phyloP scores from a whole-genome alignment of 2,329 filamentous ascomycete species.

The Pseudogymnoascus destructans region DNA sequence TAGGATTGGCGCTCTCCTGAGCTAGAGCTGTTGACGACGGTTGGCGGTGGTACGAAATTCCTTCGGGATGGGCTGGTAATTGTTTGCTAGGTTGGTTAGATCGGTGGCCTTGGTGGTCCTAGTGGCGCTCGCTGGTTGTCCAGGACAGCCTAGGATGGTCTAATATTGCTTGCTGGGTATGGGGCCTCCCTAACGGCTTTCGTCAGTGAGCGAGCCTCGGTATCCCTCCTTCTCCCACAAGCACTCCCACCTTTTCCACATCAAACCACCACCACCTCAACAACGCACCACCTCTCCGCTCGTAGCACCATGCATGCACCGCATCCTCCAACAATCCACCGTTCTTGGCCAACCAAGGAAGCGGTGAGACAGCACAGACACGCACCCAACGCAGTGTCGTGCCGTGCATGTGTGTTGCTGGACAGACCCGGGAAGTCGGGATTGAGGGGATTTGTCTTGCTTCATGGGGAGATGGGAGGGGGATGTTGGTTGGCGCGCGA shows the following conservation, averaged over 20 bases:
- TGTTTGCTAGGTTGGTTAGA: not conserved
- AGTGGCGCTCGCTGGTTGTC: not conserved
- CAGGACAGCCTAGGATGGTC: not conserved
- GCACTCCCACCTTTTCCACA: not conserved
- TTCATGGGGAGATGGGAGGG: not conserved
- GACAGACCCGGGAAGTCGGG: not conserved
- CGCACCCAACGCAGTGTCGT: not conserved
- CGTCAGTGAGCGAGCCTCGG: not conserved
- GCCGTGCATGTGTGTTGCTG: not conserved
- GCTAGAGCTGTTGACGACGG: not conserved
- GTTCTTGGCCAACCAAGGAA: not conserved
- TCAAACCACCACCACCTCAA: not conserved
- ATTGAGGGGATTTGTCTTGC: not conserved
- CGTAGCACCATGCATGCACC: not conserved
- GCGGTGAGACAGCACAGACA: slow-evolving; percentile 3
- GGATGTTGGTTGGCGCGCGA: not conserved
- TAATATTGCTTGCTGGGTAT: not conserved
- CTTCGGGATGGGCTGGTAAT: not conserved
- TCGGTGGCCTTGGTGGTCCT: not conserved
- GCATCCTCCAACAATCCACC: not conserved
- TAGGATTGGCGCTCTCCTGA: not conserved
- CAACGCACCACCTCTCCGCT: not conserved
- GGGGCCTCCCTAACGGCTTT: not conserved
- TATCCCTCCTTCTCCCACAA: not conserved
- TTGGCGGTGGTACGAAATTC: not conserved